phyloP scores from a whole-genome alignment of 192 early-diverging fungal species.

The Coemansia sp. region DNA sequence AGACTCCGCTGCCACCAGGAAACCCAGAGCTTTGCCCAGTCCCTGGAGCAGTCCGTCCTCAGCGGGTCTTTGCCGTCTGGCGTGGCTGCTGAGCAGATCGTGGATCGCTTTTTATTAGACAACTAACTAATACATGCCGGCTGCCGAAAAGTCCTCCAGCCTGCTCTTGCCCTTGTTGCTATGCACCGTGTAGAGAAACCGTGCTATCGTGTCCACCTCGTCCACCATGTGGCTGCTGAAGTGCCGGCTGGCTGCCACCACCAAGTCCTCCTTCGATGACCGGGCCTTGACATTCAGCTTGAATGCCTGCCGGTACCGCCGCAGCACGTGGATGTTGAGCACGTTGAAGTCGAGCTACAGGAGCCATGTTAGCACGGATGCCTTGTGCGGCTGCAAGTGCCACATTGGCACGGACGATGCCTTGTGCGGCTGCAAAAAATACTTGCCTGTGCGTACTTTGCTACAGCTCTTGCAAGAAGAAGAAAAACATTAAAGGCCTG shows the following conservation, averaged over 20 bases:
- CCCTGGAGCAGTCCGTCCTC: slow-evolving; percentile 15
- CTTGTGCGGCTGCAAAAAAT: neutral
- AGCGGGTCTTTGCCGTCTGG: slow-evolving; percentile 21
- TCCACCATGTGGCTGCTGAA: slow-evolving; percentile 44
- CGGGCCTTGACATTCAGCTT: slow-evolving; percentile 55
- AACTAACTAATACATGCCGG: no score
- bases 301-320: slow-evolving; percentile 53
- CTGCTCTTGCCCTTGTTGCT: slow-evolving; percentile 37
- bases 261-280: slow-evolving; percentile 53
- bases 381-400: no score
- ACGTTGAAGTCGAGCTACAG: slow-evolving; percentile 50
- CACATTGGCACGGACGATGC: neutral
- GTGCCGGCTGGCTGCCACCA: slow-evolving; percentile 42
- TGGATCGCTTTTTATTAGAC: slow-evolving; percentile 18
- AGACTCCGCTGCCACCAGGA: slow-evolving; percentile 14
- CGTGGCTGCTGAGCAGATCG: slow-evolving; percentile 36
- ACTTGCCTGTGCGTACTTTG: slow-evolving; percentile 27
- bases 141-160: no score
- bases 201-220: slow-evolving; percentile 55
- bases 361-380: neutral
- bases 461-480: neutral
- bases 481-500: neutral
- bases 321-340: slow-evolving; percentile 46
- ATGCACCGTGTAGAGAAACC: slow-evolving; percentile 51
- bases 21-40: slow-evolving; percentile 11